Percentiles rank a stretch among this genome's conserved stretches.
Conservation (phyloP, 2,329 filamentous ascomycete genomes). For the Helicocarpus griseus region DNA sequence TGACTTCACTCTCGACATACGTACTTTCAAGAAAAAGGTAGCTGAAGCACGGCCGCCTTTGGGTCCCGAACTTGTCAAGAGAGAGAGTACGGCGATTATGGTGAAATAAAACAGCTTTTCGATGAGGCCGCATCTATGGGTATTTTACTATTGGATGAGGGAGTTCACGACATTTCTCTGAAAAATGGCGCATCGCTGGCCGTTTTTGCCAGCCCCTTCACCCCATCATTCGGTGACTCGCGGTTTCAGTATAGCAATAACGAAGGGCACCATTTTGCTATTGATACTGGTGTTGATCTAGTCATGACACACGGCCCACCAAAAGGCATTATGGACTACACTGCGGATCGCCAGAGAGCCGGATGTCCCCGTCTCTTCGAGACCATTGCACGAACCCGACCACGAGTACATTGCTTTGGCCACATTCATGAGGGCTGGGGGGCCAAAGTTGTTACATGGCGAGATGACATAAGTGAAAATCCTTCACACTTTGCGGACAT, state of each 20-base stretch:
- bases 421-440: conserved; percentile 48
- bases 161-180: conserved; percentile 39
- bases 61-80: conserved; percentile 20
- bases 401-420: conserved; percentile 32
- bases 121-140: conserved; percentile 26
- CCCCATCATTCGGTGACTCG: conserved; percentile 38
- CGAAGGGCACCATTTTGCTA: conserved; percentile 29
- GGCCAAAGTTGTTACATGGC: conserved; percentile 45
- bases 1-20: conserved; percentile 37
- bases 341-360: conserved; percentile 19
- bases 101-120: conserved; percentile 33
- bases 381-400: conserved; percentile 21
- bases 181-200: conserved; percentile 41
- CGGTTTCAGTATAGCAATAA: conserved; percentile 41
- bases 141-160: conserved; percentile 43
- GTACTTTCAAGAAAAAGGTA: conserved; percentile 27
- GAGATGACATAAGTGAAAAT: conserved; percentile 17
- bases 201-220: conserved; percentile 47
- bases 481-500: conserved; percentile 41
- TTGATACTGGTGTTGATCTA: conserved; percentile 32
- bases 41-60: conserved; percentile 18
- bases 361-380: conserved; percentile 25
- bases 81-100: conserved; percentile 32
- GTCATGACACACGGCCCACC: conserved; percentile 50
- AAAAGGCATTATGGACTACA: conserved; percentile 41